Evolutionary conservation across 23 red algal genomes (phyloP).

Genomic region (Agarophyton chilense): DNA sequence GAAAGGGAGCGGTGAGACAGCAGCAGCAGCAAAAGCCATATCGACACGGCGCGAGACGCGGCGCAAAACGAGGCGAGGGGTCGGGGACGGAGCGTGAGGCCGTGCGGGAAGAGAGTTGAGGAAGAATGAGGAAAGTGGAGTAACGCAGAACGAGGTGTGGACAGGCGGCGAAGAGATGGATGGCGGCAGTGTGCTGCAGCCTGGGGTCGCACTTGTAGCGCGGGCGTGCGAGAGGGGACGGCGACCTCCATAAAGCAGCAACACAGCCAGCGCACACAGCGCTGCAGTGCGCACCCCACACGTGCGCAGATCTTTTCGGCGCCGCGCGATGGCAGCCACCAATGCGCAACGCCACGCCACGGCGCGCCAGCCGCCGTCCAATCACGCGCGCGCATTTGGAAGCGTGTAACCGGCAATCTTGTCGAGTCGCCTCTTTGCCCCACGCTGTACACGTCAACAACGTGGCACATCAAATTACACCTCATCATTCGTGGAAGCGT

Average conservation of each 20-base stretch:
- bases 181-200: no score
- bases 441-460: background rate
- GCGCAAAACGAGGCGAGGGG: background rate
- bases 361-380: background rate
- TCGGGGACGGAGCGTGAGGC: background rate
- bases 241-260: background rate
- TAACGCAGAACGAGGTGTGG: background rate
- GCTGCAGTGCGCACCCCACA: background rate
- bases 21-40: background rate
- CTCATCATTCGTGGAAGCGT: no score
- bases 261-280: slow-evolving; percentile 1
- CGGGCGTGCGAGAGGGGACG: background rate
- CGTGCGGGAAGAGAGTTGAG: no score
- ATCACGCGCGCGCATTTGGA: background rate
- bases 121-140: no score
- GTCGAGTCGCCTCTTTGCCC: background rate
- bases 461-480: no score
- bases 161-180: no score
- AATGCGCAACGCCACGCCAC: background rate
- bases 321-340: background rate
- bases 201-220: no score
- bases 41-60: background rate
- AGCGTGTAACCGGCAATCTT: background rate
- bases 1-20: background rate
- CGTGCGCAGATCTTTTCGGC: background rate